phyloP scores from a whole-genome alignment of 257 asterid species.

The Ilex aquifolium region DNA sequence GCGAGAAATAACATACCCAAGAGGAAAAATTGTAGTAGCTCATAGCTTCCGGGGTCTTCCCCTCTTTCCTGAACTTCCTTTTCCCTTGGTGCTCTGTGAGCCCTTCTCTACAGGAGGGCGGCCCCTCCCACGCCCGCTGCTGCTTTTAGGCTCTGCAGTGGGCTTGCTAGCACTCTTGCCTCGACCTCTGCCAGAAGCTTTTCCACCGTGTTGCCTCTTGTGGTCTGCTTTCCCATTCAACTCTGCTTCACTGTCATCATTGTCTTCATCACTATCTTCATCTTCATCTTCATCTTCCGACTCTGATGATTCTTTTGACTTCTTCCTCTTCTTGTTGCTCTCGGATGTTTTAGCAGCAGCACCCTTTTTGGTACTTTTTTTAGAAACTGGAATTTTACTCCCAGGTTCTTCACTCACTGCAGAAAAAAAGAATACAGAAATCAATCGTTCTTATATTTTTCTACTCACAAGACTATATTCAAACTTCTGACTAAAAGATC shows the following conservation, averaged over 20 bases:
- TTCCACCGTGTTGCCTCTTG: slow-evolving; percentile 23
- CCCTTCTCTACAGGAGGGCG: slow-evolving; percentile 45
- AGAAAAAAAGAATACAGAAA: slow-evolving; percentile 6
- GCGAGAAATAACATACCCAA: neutral
- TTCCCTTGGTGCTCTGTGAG: slow-evolving; percentile 19
- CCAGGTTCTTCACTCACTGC: slow-evolving; percentile 43
- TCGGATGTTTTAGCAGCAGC: slow-evolving; percentile 32
- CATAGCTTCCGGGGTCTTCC: slow-evolving; percentile 66
- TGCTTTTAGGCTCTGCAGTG: slow-evolving; percentile 21
- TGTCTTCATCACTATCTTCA: slow-evolving; percentile 26
- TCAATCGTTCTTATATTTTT: neutral
- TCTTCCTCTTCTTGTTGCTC: slow-evolving; percentile 63
- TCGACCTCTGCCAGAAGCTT: slow-evolving; percentile 39
- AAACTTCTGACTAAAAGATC: too few relatives aligned
- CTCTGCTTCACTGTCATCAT: slow-evolving; percentile 42
- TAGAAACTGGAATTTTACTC: slow-evolving; percentile 18
- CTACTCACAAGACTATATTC: neutral
- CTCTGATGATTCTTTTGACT: slow-evolving; percentile 41
- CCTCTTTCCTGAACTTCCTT: slow-evolving; percentile 45
- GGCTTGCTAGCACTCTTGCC: slow-evolving; percentile 39
- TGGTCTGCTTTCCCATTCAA: slow-evolving; percentile 38
- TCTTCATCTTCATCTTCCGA: slow-evolving; percentile 41
- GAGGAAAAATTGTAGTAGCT: slow-evolving; percentile 10
- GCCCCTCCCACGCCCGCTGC: slow-evolving; percentile 58
- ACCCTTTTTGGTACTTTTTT: slow-evolving; percentile 34